phyloP scores from a whole-genome alignment of 345 rosid species.

The Cochlearia excelsa region DNA sequence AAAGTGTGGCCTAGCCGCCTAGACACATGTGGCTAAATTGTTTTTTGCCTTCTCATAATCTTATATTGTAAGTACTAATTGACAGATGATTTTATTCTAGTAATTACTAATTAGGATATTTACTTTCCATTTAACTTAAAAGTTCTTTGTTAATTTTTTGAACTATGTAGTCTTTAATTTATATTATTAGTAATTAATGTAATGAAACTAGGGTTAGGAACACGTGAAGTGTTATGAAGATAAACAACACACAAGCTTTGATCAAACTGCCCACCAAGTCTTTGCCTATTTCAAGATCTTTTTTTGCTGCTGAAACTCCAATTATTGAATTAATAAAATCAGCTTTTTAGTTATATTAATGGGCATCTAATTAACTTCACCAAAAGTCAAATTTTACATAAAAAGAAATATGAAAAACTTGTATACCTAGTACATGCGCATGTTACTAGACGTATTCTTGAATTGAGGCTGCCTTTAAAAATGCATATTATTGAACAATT shows the following conservation, averaged over 20 bases:
- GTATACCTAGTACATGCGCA: neutral
- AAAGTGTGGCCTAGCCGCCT: no score
- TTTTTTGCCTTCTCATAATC: no score
- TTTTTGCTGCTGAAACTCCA: constrained; percentile 19
- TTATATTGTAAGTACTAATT: no score
- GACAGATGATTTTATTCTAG: no score
- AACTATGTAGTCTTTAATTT: neutral
- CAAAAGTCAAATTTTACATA: neutral
- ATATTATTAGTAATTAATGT: neutral
- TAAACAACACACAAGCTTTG: constrained; percentile 20
- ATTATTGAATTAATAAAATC: constrained; percentile 6
- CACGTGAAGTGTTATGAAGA: constrained; percentile 14
- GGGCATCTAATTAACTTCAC: neutral
- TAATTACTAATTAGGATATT: no score
- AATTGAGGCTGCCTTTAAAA: neutral
- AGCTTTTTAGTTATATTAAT: constrained; percentile 2
- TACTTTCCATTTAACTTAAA: no score
- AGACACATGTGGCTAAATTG: no score
- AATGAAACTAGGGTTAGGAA: constrained; percentile 7
- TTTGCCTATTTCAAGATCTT: neutral
- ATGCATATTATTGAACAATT: neutral
- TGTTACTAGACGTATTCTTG: neutral
- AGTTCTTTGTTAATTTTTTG: no score
- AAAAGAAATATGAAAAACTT: neutral
- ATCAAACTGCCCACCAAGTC: neutral